Percentiles rank a stretch among this genome's conserved stretches.
Conservation (phyloP, 2,329 filamentous ascomycete species). For the Fusarium sp. region DNA sequence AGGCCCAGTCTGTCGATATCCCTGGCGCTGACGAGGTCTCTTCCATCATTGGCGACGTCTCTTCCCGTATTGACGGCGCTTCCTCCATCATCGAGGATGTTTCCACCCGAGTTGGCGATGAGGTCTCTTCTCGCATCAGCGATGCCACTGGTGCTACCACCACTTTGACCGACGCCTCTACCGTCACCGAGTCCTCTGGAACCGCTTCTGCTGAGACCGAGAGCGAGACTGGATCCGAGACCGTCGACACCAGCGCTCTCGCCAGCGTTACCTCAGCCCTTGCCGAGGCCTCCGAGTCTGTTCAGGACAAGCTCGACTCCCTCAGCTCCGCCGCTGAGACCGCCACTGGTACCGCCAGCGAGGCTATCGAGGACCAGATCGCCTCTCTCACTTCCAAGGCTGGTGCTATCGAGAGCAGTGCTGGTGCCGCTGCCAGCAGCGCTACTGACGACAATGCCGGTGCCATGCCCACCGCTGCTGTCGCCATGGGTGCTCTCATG, state of each 20-base stretch:
- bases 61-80: slow-evolving; percentile 14
- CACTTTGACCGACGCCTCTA: background rate
- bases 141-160: slow-evolving; percentile 1
- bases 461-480: slow-evolving; percentile 54
- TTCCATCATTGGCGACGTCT: slow-evolving; percentile 26
- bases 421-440: slow-evolving; percentile 20
- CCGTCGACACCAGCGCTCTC: slow-evolving; percentile 35
- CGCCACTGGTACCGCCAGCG: slow-evolving; percentile 36
- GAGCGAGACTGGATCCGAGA: slow-evolving; percentile 23
- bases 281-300: slow-evolving; percentile 23
- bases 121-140: slow-evolving; percentile 18
- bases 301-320: slow-evolving; percentile 30
- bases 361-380: slow-evolving; percentile 28
- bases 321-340: slow-evolving; percentile 46
- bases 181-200: slow-evolving; percentile 25
- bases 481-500: slow-evolving; percentile 59
- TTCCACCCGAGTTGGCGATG: slow-evolving; percentile 17
- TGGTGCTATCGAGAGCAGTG: slow-evolving; percentile 14
- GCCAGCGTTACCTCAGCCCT: slow-evolving; percentile 25
- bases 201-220: slow-evolving; percentile 30
- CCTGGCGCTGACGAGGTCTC: slow-evolving; percentile 21
- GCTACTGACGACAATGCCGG: slow-evolving; percentile 45
- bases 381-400: slow-evolving; percentile 34
- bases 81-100: slow-evolving; percentile 20
- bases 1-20: slow-evolving; percentile 31